phyloP scores from a whole-genome alignment of 2,329 filamentous ascomycete species.

The Dactylellina parvicollis region DNA sequence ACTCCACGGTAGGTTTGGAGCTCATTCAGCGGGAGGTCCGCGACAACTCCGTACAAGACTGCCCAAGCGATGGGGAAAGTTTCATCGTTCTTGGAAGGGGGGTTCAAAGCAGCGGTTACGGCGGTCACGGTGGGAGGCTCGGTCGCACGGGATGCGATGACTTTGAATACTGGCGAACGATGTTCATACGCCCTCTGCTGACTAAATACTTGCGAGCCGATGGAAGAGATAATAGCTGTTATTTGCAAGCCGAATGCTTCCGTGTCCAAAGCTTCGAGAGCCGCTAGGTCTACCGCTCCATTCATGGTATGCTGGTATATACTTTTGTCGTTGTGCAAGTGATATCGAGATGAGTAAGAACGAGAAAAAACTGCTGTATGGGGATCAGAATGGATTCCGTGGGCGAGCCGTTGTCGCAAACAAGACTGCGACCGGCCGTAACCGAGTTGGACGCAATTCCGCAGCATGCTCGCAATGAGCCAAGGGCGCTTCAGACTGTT shows the following conservation, averaged over 20 bases:
- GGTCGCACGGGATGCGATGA: not conserved
- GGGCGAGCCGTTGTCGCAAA: too few relatives aligned
- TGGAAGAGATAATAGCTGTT: not conserved
- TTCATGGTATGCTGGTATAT: too few relatives aligned
- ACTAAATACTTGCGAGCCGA: not conserved
- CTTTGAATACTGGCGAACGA: not conserved
- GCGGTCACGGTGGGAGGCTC: slow-evolving; percentile 8
- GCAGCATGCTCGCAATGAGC: too few relatives aligned
- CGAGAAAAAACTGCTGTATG: too few relatives aligned
- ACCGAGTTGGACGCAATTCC: too few relatives aligned
- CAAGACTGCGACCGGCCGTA: too few relatives aligned
- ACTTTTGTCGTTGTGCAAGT: too few relatives aligned
- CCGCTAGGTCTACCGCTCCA: too few relatives aligned
- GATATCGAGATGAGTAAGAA: too few relatives aligned
- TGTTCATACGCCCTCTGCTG: not conserved
- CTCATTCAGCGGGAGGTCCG: not conserved
- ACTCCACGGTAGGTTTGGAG: slow-evolving; percentile 1
- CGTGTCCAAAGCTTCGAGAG: not conserved
- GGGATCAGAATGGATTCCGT: too few relatives aligned
- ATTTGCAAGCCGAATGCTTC: not conserved
- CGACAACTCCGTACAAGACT: not conserved
- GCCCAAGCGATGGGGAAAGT: not conserved
- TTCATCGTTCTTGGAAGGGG: not conserved
- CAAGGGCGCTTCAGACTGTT: too few relatives aligned
- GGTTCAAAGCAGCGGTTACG: not conserved